Evolutionary conservation across 139 green algal species (phyloP), one percentile per base, ranked within the genome.

Genomic region (Picochlorum sp.): DNA sequence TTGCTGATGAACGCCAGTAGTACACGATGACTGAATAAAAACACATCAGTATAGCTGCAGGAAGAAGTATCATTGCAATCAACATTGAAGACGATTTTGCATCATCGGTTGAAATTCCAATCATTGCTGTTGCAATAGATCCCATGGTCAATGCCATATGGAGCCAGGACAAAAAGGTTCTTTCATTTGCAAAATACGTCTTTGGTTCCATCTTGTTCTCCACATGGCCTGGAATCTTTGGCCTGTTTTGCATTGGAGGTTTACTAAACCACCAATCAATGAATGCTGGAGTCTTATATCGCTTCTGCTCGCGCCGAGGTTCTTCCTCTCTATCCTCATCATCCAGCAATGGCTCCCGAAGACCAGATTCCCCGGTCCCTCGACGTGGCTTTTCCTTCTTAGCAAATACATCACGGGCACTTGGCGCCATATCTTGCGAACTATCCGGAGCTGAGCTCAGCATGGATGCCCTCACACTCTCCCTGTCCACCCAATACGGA

Each of bases 161-260:
- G 50, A 97, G 80, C 92, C 92, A 98, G 7, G 83, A 81, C 59
- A 98, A 78, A 75, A 97, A 96, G 30, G 92, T 98, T 69, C 92
- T 84, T 78, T 97, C 92, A 69, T 97, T 98, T 67, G 92, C 92
- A 59, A 98, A 95, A 65, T 93, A 96, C 13, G 88, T 94, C 45
- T 78, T 78, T 2, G 72, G 72, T 68, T 77, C 71, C 13, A 77
- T 57, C 41, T 68, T 69, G 3, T 49, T 7, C 15, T 62, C 20
- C 23, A 24, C 16, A 32, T 26, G 34, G 2, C 49, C 64, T 13
- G 64, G 41, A 60, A 72, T 60, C 11, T 34, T 49, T 18, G 62
- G 41, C 23, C 23, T 32, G 4, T 16, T 38, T 16, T 38, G 8
- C 58, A 68, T 68, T 24, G 58, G 58, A 7, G 67, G 62, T 30